Evolutionary conservation across 2,329 filamentous ascomycete genomes (phyloP).

Genomic region (Fusarium transvaalense): DNA sequence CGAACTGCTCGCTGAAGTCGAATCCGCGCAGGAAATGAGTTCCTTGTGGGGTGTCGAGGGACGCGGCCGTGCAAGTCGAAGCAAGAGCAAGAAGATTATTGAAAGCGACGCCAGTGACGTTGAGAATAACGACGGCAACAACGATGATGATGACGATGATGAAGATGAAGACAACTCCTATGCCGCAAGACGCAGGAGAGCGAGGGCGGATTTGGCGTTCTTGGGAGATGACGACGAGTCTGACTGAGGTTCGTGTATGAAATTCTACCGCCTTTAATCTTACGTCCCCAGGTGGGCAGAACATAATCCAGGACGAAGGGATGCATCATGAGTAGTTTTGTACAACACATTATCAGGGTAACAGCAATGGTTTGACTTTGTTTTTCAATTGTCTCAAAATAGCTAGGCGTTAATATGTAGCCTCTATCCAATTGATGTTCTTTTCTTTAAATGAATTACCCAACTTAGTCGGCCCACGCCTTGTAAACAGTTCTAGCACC

Average conservation of each 20-base stretch:
- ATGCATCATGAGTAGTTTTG: conserved; percentile 35
- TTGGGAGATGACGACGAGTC: conserved; percentile 77
- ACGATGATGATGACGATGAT: conserved; percentile 43
- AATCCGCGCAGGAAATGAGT: conserved; percentile 85
- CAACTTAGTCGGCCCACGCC: conserved; percentile 77
- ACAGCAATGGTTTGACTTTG: conserved; percentile 11
- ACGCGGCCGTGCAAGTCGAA: conserved; percentile 58
- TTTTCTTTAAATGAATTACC: conserved; percentile 6
- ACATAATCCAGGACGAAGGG: conserved; percentile 15
- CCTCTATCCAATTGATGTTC: conserved; percentile 21
- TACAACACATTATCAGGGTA: conserved; percentile 25
- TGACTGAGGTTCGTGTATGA: conserved; percentile 56
- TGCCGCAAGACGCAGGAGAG: conserved; percentile 61
- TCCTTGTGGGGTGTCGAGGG: conserved; percentile 76
- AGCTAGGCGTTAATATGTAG: conserved; percentile 26
- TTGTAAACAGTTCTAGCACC: conserved; percentile 86
- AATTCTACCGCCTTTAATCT: conserved; percentile 5
- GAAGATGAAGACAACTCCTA: conserved; percentile 52
- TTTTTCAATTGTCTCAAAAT: conserved; percentile 19
- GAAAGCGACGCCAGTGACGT: conserved; percentile 50
- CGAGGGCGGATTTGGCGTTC: conserved; percentile 71
- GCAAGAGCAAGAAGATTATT: conserved; percentile 52
- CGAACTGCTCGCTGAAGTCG: conserved; percentile 86
- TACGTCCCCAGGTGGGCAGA: conserved; percentile 3
- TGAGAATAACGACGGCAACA: conserved; percentile 44